Base-by-base conservation (phyloP, 129 eudicot genomes). In the Oenanthe sinensis region DNA sequence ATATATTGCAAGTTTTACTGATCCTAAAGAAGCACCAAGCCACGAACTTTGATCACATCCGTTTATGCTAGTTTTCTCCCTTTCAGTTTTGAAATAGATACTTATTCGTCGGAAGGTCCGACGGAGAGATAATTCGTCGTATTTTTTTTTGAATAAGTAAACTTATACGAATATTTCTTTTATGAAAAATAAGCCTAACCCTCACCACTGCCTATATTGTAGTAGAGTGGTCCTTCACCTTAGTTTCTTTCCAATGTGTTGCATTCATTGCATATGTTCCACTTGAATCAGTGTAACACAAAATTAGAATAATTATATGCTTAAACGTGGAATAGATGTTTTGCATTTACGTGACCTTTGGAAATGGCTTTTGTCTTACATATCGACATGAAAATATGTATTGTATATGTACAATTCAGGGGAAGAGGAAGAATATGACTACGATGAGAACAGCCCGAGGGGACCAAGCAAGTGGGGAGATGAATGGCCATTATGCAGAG, bases 401-500 rank as follows among this genome's bases (percentile, higher is more conserved):
- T 22, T 48, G 17, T 0, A 65, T 28, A 14, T 68, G 44, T 68
- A 2, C 73, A 68, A 39, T 39, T 39, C 42, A 90, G 96, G 84
- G 83, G 80, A 85, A 67, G 93, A 91, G 80, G 79, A 83, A 77
- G 96, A 91, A 28, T 88, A 86, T 33, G 88, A 83, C 71, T 91
- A 88, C 42, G 43, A 3, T 0, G 44, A 60, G 8, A 80, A 76
- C 55, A 73, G 91, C 10, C 74, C 55, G 42, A 88, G 76, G 79
- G 96, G 96, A 13, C 96, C 96, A 0, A 36, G 3, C 15, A 20
- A 71, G 14, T 91, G 93, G 96, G 96, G 96, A 77, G 75, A 78
- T 8, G 93, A 91, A 84, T 91, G 97, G 97, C 78, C 68, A 5
- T 81, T 85, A 39, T 91, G 97, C 70, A 85, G 75, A 52, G 79